Evolutionary conservation across 2,329 filamentous ascomycete genomes (phyloP).

Genomic region (Falciphora oryzae): DNA sequence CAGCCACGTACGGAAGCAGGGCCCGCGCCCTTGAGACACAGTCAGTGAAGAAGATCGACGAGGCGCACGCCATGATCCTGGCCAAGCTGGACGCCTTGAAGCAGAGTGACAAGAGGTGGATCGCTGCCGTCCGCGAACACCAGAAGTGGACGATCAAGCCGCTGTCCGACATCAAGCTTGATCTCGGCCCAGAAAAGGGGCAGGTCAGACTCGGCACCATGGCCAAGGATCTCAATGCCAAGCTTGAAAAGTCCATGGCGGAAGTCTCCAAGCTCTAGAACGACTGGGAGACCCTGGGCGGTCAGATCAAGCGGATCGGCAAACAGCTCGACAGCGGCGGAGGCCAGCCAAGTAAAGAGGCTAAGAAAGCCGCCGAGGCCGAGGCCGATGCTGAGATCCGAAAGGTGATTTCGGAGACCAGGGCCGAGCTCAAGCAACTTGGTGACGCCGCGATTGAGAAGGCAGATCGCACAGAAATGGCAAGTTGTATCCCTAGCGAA

Average conservation of each 20-base stretch:
- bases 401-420: neutral
- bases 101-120: neutral
- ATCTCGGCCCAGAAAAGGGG: neutral
- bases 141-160: neutral
- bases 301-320: slow-evolving; percentile 11
- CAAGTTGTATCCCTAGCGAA: neutral
- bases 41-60: neutral
- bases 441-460: neutral
- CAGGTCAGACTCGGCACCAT: slow-evolving; percentile 2
- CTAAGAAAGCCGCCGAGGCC: neutral
- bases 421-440: neutral
- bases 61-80: neutral
- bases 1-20: neutral
- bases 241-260: neutral
- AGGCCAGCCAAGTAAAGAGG: neutral
- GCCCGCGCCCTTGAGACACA: neutral
- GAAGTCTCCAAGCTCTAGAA: slow-evolving; percentile 3
- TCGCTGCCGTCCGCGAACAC: neutral
- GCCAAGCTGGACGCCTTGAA: slow-evolving; percentile 2
- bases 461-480: slow-evolving; percentile 1
- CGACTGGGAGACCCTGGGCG: neutral
- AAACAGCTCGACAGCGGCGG: neutral
- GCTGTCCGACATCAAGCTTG: slow-evolving; percentile 1
- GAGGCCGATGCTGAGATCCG: neutral
- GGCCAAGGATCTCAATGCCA: neutral